Base-by-base conservation (phyloP, 768 basidiomycete genomes). In the Lentinula raphanica region DNA sequence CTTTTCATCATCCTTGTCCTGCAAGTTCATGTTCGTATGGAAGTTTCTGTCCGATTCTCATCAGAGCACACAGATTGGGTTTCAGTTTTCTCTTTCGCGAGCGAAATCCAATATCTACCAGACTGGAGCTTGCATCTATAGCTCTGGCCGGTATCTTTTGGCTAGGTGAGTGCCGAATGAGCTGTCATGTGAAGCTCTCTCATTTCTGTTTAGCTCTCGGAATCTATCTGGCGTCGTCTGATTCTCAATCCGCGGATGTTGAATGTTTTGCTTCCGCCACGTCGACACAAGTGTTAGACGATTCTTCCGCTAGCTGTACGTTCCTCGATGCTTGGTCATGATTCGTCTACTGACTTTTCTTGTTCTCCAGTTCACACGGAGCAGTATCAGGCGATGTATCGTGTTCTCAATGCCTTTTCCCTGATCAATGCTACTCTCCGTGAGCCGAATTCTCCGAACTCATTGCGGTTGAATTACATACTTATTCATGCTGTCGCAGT, bases 311-410 rank as follows among this genome's bases (percentile, higher is more conserved):
- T 56, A 82, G 79, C 62, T 91, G 90, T 91, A 66, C 73, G 88
- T 78, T 38, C 40, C 17, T 45, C 38, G n/a, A 50, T 36, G 44
- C 44, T 19, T 28, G 31, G 38, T 29, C 36, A 11, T 60, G 49
- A n/a, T 59, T 58, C 50, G 36, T 42, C 45, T 54, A 23, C 19
- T 64, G 60, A 64, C 58, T 19, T 44, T 19, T n/a, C 4, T 36
- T 44, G 56, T 38, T 29, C 8, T 19, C 17, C 64, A 92, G 91
- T 92, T 72, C 85, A 88, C 57, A 92, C 90, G 23, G 87, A 90
- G 64, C 88, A 88, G 60, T 93, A 87, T 69, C 91, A 91, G 63
- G 90, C 90, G n/a, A 91, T 92, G 76, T 92, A 92, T 68, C 84
- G 86, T 28, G 90, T 92, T 19, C 76, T 93, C 59, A 88, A 85